Base-by-base conservation (phyloP, 345 rosid species). In the Eucalyptus curtisii region DNA sequence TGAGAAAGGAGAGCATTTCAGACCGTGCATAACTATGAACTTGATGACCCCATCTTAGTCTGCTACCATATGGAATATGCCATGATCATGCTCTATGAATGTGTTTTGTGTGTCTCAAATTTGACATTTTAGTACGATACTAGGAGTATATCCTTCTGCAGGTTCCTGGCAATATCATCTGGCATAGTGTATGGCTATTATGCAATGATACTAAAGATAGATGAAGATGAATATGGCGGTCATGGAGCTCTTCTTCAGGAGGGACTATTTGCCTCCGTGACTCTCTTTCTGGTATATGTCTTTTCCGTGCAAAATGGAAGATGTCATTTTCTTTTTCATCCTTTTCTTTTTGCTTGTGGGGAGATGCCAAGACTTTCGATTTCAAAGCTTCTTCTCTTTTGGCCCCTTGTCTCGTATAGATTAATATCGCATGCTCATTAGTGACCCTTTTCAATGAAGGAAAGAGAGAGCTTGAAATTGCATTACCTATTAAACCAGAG, bases 161-260 rank as follows among this genome's bases (percentile, higher is more conserved):
- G 99, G 27, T 98, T 95, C 93, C 92, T 97, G 88, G 90, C 90
- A 64, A 88, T 97, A 88, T 95, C 98, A 25, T 92, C 99, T 7
- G 98, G 94, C 86, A 94, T 98, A 4, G 85, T 95, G 82, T 97
- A 97, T 68, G 95, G 97, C 17, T 94, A 96, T 92, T 98, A 97
- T 80, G 95, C 95, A 10, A 90, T 97, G 96, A 91, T 95, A 87
- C 93, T 97, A 87, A 97, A 96, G 95, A 86, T 98, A 31, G 99
- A 96, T 53, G 99, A 98, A 93, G 99, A 97, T 91, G 98, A 97
- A 44, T 96, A 92, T 79, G 99, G 99, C 19, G 99, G 99, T 85
- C 99, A 97, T 50, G 96, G 95, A 89, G 93, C 96, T 37, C 96
- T 96, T 76, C 99, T 97, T 88, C 99, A 97, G 92, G 97, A 98